Evolutionary conservation across 2,329 filamentous ascomycete species (phyloP).

Genomic region (Torrubiellomyces zombiae): DNA sequence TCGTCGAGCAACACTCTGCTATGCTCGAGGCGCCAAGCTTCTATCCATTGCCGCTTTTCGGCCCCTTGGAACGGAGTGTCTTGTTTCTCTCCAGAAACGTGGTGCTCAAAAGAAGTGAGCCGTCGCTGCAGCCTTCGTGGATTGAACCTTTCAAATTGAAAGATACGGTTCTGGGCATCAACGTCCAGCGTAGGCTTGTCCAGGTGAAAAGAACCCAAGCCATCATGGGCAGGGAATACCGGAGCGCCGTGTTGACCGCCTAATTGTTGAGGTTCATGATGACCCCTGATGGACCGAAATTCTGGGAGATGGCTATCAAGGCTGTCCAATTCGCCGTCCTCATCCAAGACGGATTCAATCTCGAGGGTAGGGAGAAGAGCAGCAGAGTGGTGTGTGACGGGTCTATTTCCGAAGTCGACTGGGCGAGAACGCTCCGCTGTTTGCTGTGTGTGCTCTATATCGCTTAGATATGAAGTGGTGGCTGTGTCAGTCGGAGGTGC

Average conservation of each 20-base stretch:
- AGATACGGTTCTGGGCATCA: constrained; percentile 67
- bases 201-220: constrained; percentile 68
- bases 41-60: constrained; percentile 70
- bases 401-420: constrained; percentile 64
- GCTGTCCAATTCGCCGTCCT: constrained; percentile 75
- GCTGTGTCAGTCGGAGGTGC: constrained; percentile 51
- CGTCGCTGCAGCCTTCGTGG: constrained; percentile 44
- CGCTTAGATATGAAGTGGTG: constrained; percentile 51
- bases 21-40: constrained; percentile 84
- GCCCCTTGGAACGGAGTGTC: constrained; percentile 48
- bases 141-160: constrained; percentile 77
- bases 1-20: constrained; percentile 73
- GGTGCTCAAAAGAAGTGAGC: constrained; percentile 35
- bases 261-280: constrained; percentile 9
- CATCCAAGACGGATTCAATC: constrained; percentile 30
- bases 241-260: constrained; percentile 35
- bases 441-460: constrained; percentile 47
- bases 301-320: constrained; percentile 83
- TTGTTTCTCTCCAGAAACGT: constrained; percentile 34
- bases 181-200: constrained; percentile 34
- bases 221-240: constrained; percentile 82
- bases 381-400: constrained; percentile 23
- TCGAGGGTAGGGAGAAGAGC: constrained; percentile 19
- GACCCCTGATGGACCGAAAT: constrained; percentile 48
- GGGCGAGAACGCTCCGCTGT: constrained; percentile 53